A percentile compares a stretch with the other conserved stretches of the same genome.
Evolutionary conservation across 2,329 filamentous ascomycete genomes (phyloP).

Genomic region (Fusarium fracticaudum): DNA sequence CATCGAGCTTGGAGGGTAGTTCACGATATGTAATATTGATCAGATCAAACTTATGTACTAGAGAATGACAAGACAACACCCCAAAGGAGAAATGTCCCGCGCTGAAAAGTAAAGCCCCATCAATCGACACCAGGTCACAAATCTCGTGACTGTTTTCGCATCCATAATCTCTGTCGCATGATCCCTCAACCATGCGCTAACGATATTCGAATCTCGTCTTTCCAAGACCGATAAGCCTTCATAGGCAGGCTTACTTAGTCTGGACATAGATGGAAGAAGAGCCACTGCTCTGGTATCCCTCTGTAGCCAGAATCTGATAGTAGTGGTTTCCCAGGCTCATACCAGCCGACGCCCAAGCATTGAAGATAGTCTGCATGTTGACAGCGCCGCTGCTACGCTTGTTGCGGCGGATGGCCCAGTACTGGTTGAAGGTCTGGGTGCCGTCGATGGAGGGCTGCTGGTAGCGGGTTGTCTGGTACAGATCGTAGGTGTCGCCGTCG

Average conservation of each 20-base stretch:
- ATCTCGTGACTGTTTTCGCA: neutral
- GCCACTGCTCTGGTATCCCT: constrained; percentile 24
- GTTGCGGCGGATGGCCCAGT: constrained; percentile 18
- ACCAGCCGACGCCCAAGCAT: constrained; percentile 3
- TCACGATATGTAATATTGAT: neutral
- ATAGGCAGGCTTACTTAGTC: neutral
- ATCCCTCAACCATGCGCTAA: accelerated
- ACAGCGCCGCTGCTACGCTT: constrained; percentile 7
- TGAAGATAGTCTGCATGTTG: constrained; percentile 19
- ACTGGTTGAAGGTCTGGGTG: constrained; percentile 3
- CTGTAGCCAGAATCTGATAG: constrained; percentile 9
- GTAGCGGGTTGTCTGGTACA: neutral
- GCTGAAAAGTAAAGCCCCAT: neutral
- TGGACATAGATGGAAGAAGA: constrained; percentile 14
- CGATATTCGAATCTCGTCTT: accelerated
- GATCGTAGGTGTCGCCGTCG: constrained; percentile 12
- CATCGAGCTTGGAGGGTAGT: neutral
- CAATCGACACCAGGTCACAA: neutral
- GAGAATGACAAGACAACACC: neutral
- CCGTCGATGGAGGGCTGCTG: constrained; percentile 10
- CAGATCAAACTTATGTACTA: neutral
- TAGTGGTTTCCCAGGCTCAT: constrained; percentile 19
- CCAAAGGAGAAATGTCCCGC: neutral
- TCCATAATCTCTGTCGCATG: accelerated
- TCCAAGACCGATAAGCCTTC: accelerated